Conservation (phyloP, 805 yeast genomes). For the Zygotorulaspora sp. region DNA sequence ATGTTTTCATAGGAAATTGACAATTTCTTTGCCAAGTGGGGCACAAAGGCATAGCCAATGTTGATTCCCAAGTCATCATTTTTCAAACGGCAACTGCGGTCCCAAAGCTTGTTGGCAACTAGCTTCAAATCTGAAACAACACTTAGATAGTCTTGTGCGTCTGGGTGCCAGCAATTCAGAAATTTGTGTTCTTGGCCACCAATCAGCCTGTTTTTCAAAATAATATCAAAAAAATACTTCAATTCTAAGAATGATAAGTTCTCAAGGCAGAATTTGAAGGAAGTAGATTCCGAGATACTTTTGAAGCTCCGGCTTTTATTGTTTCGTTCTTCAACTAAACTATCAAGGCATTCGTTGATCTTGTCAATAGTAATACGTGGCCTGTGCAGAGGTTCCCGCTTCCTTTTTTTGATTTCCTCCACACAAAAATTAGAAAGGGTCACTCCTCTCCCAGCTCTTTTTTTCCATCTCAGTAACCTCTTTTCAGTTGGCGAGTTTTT, state of each 20-base stretch:
- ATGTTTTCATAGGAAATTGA: constrained; percentile 47
- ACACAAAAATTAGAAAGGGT: constrained; percentile 47
- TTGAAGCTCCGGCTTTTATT: constrained; percentile 18
- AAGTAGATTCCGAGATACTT: constrained; percentile 25
- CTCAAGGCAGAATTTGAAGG: constrained; percentile 49
- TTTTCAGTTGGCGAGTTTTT: constrained; percentile 58
- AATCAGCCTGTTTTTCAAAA: constrained; percentile 58
- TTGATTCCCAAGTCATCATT: constrained; percentile 37
- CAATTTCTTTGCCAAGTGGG: constrained; percentile 66
- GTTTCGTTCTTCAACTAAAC: constrained; percentile 35
- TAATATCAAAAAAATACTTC: constrained; percentile 61
- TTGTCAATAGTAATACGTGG: constrained; percentile 43
- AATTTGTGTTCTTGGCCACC: constrained; percentile 57
- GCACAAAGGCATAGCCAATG: constrained; percentile 50
- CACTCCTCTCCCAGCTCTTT: constrained; percentile 40
- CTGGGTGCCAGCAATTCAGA: constrained; percentile 69
- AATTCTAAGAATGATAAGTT: constrained; percentile 58
- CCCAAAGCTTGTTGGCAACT: constrained; percentile 54
- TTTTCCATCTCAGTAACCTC: constrained; percentile 46
- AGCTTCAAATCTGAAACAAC: constrained; percentile 60
- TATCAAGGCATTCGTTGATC: constrained; percentile 46
- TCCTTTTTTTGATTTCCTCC: constrained; percentile 42
- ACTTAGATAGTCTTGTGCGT: constrained; percentile 59
- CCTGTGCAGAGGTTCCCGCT: constrained; percentile 42
- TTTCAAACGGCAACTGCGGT: constrained; percentile 44